phyloP scores from a whole-genome alignment of 176 grass and related monocot species.

The Oropetium thomaeum region DNA sequence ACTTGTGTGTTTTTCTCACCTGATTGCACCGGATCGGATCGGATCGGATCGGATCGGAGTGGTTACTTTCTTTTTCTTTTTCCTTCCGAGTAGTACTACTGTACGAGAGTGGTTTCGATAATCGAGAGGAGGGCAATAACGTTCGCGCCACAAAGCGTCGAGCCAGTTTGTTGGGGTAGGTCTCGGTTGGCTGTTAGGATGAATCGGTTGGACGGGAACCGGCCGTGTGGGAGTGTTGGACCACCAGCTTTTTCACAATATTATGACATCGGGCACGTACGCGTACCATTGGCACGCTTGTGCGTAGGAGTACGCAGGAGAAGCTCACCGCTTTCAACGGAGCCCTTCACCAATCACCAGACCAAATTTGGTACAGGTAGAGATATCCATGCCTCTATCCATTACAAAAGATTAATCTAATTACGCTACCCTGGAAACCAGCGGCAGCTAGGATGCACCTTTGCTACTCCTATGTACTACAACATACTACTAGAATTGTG shows the following conservation, averaged over 20 bases:
- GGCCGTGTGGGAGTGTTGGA: not conserved
- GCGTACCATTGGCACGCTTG: not conserved
- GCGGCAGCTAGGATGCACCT: too few relatives aligned
- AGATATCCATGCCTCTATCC: too few relatives aligned
- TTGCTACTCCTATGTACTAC: too few relatives aligned
- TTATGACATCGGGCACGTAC: not conserved
- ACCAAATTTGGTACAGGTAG: not conserved
- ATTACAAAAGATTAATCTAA: too few relatives aligned
- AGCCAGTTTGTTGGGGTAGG: slow-evolving; percentile 28
- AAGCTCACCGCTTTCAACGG: not conserved
- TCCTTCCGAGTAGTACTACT: not conserved
- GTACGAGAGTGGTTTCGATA: not conserved
- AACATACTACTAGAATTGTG: too few relatives aligned
- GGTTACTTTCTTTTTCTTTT: not conserved
- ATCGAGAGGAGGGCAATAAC: slow-evolving; percentile 7
- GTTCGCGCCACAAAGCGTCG: slow-evolving; percentile 7
- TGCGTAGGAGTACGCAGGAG: not conserved
- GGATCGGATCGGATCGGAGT: too few relatives aligned
- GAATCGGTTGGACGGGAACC: not conserved
- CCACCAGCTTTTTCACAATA: not conserved
- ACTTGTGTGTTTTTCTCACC: not conserved
- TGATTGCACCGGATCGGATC: too few relatives aligned
- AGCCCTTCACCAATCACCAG: not conserved
- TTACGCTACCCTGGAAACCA: too few relatives aligned
- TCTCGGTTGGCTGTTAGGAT: slow-evolving; percentile 20